phyloP scores from a whole-genome alignment of 176 grass and related monocot genomes.

The Musa acuminata region DNA sequence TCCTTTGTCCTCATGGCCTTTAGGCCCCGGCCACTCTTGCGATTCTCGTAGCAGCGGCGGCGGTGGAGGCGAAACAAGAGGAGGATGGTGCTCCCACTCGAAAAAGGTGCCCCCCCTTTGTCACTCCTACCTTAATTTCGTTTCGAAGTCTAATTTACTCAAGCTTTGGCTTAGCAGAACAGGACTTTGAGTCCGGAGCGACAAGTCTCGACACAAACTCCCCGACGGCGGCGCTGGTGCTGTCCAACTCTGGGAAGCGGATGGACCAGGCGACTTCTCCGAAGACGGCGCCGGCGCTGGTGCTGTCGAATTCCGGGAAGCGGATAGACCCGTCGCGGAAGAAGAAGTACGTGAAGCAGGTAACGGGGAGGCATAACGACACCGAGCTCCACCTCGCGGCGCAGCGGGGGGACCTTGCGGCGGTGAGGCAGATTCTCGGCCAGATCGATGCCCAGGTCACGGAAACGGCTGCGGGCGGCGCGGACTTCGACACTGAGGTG shows the following conservation, averaged over 20 bases:
- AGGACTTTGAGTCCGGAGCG: too few relatives aligned
- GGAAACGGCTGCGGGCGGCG: neutral
- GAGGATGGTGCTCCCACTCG: neutral
- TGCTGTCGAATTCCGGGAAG: constrained; percentile 11
- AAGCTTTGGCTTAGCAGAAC: neutral
- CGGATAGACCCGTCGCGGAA: constrained; percentile 2
- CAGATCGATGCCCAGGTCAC: neutral
- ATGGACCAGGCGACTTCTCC: constrained; percentile 1
- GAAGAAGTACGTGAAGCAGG: constrained; percentile 13
- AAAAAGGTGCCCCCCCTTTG: neutral
- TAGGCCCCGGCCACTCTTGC: neutral
- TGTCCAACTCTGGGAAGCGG: neutral
- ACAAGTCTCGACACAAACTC: neutral
- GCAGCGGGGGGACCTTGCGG: constrained; percentile 7
- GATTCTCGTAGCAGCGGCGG: neutral
- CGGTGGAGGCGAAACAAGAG: neutral
- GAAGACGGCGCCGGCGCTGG: neutral
- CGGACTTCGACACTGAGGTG: neutral
- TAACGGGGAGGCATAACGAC: constrained; percentile 2
- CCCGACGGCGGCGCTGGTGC: neutral
- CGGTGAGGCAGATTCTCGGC: constrained; percentile 10
- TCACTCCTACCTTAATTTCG: too few relatives aligned
- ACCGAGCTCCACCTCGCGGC: constrained; percentile 14
- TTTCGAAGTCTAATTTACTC: neutral
- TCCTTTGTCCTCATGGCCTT: neutral